These are phyloP conservation scores for Linnemannia zychae DNA, from an alignment of 192 early-diverging fungal species.

Conservation along the genomic window DNA sequence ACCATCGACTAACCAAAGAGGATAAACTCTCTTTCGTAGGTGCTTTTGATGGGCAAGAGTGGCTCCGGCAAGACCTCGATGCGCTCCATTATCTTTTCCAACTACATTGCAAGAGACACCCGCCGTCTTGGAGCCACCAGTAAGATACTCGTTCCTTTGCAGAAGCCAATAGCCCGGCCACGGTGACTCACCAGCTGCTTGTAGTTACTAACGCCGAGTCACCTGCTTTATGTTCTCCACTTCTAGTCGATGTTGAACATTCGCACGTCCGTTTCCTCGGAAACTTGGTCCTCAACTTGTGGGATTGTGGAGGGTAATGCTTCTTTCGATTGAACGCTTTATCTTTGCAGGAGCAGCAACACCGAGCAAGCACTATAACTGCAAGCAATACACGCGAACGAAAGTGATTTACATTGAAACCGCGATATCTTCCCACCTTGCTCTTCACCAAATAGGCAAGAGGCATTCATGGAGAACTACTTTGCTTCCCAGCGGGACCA, in stretches of 20 bases:
- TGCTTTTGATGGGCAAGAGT: constrained; percentile 97
- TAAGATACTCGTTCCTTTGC: constrained; percentile 44
- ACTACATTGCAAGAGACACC: constrained; percentile 96
- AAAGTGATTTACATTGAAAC: neutral
- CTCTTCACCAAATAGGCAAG: constrained; percentile 72
- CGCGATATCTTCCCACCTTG: constrained; percentile 1
- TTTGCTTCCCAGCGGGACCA: constrained; percentile 92
- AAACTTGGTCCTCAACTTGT: constrained; percentile 96
- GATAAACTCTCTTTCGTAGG: constrained; percentile 61
- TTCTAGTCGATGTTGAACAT: constrained; percentile 95
- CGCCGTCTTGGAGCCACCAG: constrained; percentile 95
- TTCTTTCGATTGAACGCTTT: neutral
- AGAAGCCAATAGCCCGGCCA: neutral
- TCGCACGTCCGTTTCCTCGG: constrained; percentile 96
- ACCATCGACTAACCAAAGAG: neutral
- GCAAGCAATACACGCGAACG: neutral
- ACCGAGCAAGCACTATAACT: neutral
- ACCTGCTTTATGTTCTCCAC: neutral
- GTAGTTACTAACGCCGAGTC: neutral
- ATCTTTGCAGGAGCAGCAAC: neutral
- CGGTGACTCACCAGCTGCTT: neutral
- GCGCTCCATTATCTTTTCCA: constrained; percentile 98
- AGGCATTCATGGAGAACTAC: constrained; percentile 97
- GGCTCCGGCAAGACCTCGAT: constrained; percentile 99
- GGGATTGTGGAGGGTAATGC: constrained; percentile 91